A percentile compares a stretch with the other conserved stretches of the same genome.
Conservation (phyloP, 176 grass and related monocot species). For the Pontederia paniculata region DNA sequence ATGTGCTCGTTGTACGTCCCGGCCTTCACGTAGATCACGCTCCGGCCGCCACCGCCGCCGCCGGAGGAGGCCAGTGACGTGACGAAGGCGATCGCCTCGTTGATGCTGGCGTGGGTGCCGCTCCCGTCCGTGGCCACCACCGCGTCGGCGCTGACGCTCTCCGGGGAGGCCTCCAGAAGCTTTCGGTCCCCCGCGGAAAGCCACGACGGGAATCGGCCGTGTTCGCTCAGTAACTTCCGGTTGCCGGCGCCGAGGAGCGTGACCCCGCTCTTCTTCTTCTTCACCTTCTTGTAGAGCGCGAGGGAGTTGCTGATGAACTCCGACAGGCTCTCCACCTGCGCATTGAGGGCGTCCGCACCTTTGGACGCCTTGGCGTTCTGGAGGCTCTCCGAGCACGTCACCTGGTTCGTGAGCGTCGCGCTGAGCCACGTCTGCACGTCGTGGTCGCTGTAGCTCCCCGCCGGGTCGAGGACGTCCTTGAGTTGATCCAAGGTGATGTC, state of each 20-base stretch:
- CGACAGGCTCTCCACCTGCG: slow-evolving; percentile 25
- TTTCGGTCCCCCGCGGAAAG: slow-evolving; percentile 27
- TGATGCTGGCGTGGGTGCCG: slow-evolving; percentile 60
- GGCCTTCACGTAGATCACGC: slow-evolving; percentile 64
- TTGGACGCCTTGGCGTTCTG: slow-evolving; percentile 7
- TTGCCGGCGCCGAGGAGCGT: not conserved
- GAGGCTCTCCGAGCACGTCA: slow-evolving; percentile 68
- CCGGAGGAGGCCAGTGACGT: slow-evolving; percentile 5
- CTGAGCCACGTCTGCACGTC: slow-evolving; percentile 71
- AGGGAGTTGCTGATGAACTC: slow-evolving; percentile 65
- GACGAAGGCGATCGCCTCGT: slow-evolving; percentile 54
- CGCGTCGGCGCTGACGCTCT: slow-evolving; percentile 38
- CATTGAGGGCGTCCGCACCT: slow-evolving; percentile 20
- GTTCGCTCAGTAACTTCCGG: not conserved
- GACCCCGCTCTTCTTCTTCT: not conserved
- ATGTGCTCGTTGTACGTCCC: slow-evolving; percentile 63
- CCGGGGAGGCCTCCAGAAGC: slow-evolving; percentile 35
- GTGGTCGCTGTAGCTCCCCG: slow-evolving; percentile 9
- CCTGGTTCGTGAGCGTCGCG: slow-evolving; percentile 79
- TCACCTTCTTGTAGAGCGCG: slow-evolving; percentile 41
- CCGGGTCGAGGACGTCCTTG: slow-evolving; percentile 23
- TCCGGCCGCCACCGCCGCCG: slow-evolving; percentile 19
- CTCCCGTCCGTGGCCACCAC: slow-evolving; percentile 67
- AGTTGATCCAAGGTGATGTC: slow-evolving; percentile 54
- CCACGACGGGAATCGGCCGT: slow-evolving; percentile 37